These are phyloP conservation scores for Lasiosphaeria hispida DNA, from an alignment of 495 filamentous ascomycete species.

Conservation along the genomic window DNA sequence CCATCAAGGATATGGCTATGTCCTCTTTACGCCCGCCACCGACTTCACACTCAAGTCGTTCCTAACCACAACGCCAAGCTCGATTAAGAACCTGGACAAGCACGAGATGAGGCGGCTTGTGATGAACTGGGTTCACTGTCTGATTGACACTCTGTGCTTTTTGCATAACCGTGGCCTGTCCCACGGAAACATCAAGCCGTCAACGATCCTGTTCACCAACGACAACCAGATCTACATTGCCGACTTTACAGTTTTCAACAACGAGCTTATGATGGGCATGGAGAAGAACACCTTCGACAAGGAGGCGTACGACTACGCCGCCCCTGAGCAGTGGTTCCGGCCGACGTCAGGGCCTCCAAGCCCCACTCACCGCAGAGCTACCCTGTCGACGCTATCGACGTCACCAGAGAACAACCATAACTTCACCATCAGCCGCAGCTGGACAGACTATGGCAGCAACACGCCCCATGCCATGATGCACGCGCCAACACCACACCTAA, in stretches of 20 bases:
- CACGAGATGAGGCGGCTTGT: conserved; percentile 64
- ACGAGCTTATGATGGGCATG: conserved; percentile 40
- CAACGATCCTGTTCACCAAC: conserved; percentile 72
- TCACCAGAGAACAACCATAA: conserved; percentile 33
- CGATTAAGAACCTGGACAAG: conserved; percentile 71
- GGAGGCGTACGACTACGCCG: conserved; percentile 83
- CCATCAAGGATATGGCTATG: conserved; percentile 67
- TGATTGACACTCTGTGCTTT: conserved; percentile 72
- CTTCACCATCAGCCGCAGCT: conserved; percentile 37
- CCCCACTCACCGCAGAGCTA: conserved; percentile 28
- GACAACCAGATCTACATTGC: conserved; percentile 70
- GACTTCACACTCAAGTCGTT: conserved; percentile 78
- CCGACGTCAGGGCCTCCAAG: conserved; percentile 36
- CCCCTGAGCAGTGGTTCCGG: conserved; percentile 73
- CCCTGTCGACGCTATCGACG: conserved; percentile 28
- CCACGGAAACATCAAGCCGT: conserved; percentile 81
- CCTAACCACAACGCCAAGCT: conserved; percentile 62
- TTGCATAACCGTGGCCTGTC: conserved; percentile 69
- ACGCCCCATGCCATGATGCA: conserved; percentile 31
- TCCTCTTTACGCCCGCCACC: conserved; percentile 70
- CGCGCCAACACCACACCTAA: conserved; percentile 37
- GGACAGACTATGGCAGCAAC: conserved; percentile 21
- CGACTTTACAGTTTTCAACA: conserved; percentile 61
- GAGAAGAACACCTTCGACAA: conserved; percentile 57
- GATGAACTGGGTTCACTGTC: conserved; percentile 85